phyloP scores from a whole-genome alignment of 2,329 filamentous ascomycete genomes.

The Arthroderma sp. region DNA sequence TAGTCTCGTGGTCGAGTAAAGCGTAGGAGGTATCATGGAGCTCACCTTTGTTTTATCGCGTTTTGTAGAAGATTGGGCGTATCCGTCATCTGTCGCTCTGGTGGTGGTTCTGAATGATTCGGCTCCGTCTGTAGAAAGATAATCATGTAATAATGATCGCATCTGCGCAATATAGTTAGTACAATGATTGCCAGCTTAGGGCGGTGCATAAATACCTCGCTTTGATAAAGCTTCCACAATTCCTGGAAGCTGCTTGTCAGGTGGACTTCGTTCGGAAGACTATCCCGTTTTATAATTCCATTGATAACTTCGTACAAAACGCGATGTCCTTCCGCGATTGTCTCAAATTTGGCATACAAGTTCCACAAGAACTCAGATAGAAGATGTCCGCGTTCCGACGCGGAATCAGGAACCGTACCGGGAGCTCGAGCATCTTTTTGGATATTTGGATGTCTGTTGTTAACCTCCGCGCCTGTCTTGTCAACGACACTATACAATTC shows the following conservation, averaged over 20 bases:
- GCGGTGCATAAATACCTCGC: conserved; percentile 44
- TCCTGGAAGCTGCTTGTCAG: conserved; percentile 87
- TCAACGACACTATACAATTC: conserved; percentile 90
- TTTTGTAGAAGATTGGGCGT: conserved; percentile 40
- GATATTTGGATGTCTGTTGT: conserved; percentile 66
- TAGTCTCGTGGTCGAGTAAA: neutral
- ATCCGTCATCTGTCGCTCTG: conserved; percentile 37
- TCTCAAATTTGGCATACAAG: conserved; percentile 90
- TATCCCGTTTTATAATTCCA: conserved; percentile 73
- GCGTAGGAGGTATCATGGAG: neutral
- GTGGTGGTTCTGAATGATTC: conserved; percentile 45
- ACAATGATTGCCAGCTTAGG: neutral
- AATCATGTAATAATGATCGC: conserved; percentile 83
- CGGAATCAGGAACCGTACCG: conserved; percentile 56
- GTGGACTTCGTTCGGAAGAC: conserved; percentile 48
- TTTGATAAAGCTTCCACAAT: conserved; percentile 95
- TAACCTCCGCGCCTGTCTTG: conserved; percentile 87
- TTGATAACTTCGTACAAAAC: conserved; percentile 86
- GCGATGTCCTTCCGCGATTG: conserved; percentile 89
- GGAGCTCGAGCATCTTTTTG: conserved; percentile 37
- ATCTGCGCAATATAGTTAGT: conserved; percentile 40
- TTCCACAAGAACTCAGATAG: conserved; percentile 87
- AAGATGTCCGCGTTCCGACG: conserved; percentile 67
- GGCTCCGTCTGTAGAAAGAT: conserved; percentile 84
- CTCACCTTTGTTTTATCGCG: conserved; percentile 39